Percentiles rank a stretch among this genome's conserved stretches.
phyloP scores from a whole-genome alignment of 208 protist species.

The Phytomonas francai region DNA sequence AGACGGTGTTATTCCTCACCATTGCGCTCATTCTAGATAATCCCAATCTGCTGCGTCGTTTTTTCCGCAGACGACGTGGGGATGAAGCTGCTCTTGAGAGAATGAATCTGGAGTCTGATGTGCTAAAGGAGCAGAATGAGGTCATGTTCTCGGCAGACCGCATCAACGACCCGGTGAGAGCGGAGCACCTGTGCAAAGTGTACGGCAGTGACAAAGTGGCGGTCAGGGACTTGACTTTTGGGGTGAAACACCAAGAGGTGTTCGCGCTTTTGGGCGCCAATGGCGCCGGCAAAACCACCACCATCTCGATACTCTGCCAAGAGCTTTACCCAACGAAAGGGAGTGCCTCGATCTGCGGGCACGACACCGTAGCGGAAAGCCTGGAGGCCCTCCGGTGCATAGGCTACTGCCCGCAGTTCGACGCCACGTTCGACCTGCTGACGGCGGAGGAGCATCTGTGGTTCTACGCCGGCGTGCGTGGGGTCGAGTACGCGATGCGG shows the following conservation, averaged over 20 bases:
- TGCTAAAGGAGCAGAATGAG: too few relatives aligned
- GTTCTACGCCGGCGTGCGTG: conserved; percentile 83
- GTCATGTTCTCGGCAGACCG: not conserved
- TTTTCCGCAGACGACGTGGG: too few relatives aligned
- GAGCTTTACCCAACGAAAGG: conserved; percentile 62
- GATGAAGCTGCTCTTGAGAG: too few relatives aligned
- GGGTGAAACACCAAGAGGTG: conserved; percentile 54
- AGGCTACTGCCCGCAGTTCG: conserved; percentile 95
- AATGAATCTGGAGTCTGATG: too few relatives aligned
- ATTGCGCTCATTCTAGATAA: too few relatives aligned
- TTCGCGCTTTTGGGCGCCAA: conserved; percentile 87
- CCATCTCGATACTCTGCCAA: conserved; percentile 72
- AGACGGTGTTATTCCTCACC: too few relatives aligned
- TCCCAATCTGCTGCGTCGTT: too few relatives aligned
- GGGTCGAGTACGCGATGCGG: conserved; percentile 20
- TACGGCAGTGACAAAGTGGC: conserved; percentile 30
- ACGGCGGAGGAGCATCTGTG: conserved; percentile 89
- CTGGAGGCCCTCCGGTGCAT: conserved; percentile 40
- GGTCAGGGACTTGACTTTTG: conserved; percentile 53
- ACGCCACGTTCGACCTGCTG: conserved; percentile 86
- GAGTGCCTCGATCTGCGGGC: conserved; percentile 33
- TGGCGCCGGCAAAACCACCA: conserved; percentile 82
- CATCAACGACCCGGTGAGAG: conserved; percentile 20
- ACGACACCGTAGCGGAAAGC: conserved; percentile 41
- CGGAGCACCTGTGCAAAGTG: conserved; percentile 32